Evolutionary conservation across 257 asterid genomes (phyloP), one percentile per base, ranked within the genome.

Genomic region (Fraxinus cuspidata): DNA sequence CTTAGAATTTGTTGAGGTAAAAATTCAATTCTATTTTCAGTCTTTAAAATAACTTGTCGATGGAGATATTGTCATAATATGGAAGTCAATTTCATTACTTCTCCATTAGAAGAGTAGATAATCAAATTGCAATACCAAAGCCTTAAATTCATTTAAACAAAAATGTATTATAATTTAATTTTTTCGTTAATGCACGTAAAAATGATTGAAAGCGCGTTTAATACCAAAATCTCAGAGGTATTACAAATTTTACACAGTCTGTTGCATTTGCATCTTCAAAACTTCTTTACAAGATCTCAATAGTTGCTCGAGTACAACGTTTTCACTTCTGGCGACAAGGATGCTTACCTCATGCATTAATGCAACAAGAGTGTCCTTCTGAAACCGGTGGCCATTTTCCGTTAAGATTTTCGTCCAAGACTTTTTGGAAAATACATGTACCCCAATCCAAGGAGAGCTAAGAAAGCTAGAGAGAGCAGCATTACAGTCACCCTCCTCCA

Each of bases 401-500:
- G 6, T 27, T 53, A 95, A 88, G 49, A 92, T 70, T 69, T 85
- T 91, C 28, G 77, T 76, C 97, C 98, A 93, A n/a, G 86, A 88
- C 84, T 87, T 94, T 71, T 77, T 75, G 25, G 99, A 90, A 78
- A 87, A 89, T 37, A 81, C 16, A 10, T 25, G 84, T 60, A 88
- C 78, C 47, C 88, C 96, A n/a, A 65, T 76, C 0, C 76, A 76
- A 34, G 89, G 87, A 64, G 81, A 85, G 79, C 87, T 85, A 27
- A 71, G 56, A 37, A 93, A 72, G 79, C 84, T 88, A 7, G 89
- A 83, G 66, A 95, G 84, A 10, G 97, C 94, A 23, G 88, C 86
- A 13, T 80, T 78, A 60, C 8, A 78, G 74, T 89, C 81, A 13
- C 91, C 90, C 81, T 85, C 79, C 83, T 85, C 89, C 83, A 95